These are phyloP conservation scores for Stemphylium vesicarium DNA, from an alignment of 2,329 filamentous ascomycete genomes.

Conservation along the genomic window DNA sequence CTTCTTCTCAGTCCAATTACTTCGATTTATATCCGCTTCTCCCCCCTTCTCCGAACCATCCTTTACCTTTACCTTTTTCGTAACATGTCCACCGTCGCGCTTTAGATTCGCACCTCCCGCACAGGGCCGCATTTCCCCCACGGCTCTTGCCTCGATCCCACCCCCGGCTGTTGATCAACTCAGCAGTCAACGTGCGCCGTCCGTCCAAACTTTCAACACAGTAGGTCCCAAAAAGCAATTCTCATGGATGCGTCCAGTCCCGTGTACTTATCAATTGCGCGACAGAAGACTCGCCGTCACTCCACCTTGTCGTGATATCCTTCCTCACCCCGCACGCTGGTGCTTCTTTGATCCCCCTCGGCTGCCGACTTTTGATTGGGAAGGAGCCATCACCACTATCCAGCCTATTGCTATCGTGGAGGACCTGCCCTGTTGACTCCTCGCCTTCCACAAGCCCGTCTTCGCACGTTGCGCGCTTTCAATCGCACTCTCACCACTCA, in stretches of 20 bases:
- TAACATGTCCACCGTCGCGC: constrained; percentile 29
- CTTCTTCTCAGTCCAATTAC: constrained; percentile 19
- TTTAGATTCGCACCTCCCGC: constrained; percentile 30
- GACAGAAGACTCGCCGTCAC: constrained; percentile 19
- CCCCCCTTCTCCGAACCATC: constrained; percentile 3
- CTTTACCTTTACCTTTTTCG: no score
- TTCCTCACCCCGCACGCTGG: constrained; percentile 20
- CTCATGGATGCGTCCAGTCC: background rate
- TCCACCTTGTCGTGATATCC: constrained; percentile 20
- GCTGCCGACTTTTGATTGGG: constrained; percentile 19
- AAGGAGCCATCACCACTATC: constrained; percentile 14
- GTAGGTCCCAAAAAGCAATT: constrained; percentile 13
- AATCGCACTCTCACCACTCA: constrained; percentile 21
- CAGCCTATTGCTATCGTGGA: constrained; percentile 10
- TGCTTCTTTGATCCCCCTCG: constrained; percentile 5
- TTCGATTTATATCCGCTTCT: background rate
- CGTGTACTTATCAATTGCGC: constrained; percentile 25
- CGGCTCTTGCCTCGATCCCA: constrained; percentile 22
- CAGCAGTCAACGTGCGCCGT: constrained; percentile 16
- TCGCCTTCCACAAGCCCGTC: constrained; percentile 10
- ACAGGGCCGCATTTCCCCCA: constrained; percentile 19
- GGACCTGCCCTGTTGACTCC: constrained; percentile 6
- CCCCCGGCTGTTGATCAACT: constrained; percentile 31
- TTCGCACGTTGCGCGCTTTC: constrained; percentile 38
- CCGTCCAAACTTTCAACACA: constrained; percentile 12